Evolutionary conservation across 352 stramenopile genomes (phyloP), one percentile per base, ranked within the genome.

Genomic region (Pythium graminicola): DNA sequence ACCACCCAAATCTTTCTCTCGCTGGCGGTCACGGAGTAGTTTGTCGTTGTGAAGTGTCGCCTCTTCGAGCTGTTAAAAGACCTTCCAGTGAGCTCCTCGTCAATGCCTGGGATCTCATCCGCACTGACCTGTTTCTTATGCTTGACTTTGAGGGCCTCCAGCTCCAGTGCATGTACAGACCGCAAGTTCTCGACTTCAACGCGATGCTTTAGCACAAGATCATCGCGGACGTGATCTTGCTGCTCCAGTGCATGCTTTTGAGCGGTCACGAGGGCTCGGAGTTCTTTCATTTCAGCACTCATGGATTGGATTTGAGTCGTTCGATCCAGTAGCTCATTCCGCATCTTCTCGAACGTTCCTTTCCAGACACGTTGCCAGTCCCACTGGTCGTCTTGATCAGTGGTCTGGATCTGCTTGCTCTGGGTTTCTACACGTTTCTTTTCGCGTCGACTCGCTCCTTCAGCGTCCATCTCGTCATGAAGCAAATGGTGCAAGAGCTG

Each of bases 301-400:
- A 85, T 59, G 10, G 57, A 45, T 6, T 67, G 42, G 7, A 64
- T 69, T 33, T 76, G 70, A 9, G 65, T 38, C 1, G 59, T 63
- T 17, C 66, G 68, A 1, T 56, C 45, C 23, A 72, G 50, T 16
- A 84, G 43, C 29, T 85, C 61, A 2, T 52, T 57, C 0, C 53
- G 74, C 60, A 86, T 76, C 38, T 73, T 73, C 51, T 85, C 71
- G 46, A 88, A 88, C 9, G 74, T 73, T 31, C 71, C 73, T 72
- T 85, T 83, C 74, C 77, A 88, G 24, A 86, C 67, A 22, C 64
- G 70, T 52, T 85, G 67, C 77, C 74, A 85, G 49, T 86, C 74
- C 64, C 70, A 86, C 41, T 86, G 75, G 22, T 85, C 73, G 23
- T 86, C 69, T 48, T 75, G 57, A 10, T 86, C 69, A 35, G 67